These are phyloP conservation scores for Candida incommunis DNA, from an alignment of 805 yeast species.

Conservation along the genomic window DNA sequence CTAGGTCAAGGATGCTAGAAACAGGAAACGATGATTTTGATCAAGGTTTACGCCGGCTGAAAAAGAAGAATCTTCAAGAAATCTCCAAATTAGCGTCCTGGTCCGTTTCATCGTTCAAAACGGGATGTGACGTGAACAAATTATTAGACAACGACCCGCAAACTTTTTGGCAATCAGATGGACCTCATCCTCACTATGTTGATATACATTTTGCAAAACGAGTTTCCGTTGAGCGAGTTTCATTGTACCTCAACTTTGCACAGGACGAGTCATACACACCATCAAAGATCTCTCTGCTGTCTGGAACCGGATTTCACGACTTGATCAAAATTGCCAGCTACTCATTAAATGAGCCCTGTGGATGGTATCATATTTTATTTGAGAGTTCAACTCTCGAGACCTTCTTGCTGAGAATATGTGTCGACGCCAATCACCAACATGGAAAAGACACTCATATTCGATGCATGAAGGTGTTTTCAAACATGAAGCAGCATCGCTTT, in stretches of 20 bases:
- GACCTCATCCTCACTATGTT: conserved; percentile 71
- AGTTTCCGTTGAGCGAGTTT: conserved; percentile 53
- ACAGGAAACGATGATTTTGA: too few relatives aligned
- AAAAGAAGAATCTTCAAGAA: conserved; percentile 33
- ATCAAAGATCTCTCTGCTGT: conserved; percentile 41
- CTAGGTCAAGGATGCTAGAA: too few relatives aligned
- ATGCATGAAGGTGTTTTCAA: background rate
- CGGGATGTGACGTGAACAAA: conserved; percentile 57
- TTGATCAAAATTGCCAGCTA: conserved; percentile 49
- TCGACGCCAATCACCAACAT: conserved; percentile 74
- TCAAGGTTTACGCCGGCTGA: background rate
- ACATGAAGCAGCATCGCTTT: background rate
- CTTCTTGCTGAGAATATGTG: conserved; percentile 45
- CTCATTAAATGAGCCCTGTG: conserved; percentile 50
- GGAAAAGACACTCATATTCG: conserved; percentile 93
- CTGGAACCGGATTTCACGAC: conserved; percentile 75
- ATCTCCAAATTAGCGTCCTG: conserved; percentile 73
- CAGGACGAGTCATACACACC: conserved; percentile 94
- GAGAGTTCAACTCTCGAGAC: conserved; percentile 48
- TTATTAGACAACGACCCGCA: conserved; percentile 56
- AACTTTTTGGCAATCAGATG: conserved; percentile 91
- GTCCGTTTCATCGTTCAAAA: conserved; percentile 65
- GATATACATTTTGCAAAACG: conserved; percentile 68
- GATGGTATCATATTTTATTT: conserved; percentile 62
- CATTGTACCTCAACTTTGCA: conserved; percentile 54